Conservation (phyloP, 306 rosid genomes). For the Fagus crenata region DNA sequence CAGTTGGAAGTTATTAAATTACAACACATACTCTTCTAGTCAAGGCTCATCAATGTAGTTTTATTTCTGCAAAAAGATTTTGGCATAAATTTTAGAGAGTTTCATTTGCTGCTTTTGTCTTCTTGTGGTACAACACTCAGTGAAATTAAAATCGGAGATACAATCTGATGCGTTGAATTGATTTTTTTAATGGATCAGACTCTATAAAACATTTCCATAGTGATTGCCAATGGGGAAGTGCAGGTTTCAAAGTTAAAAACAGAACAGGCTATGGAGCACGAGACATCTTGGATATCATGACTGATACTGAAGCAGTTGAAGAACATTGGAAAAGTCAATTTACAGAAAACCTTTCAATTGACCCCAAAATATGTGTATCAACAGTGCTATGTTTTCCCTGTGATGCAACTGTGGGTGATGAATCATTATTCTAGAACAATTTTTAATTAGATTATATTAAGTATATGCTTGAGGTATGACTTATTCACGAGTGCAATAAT, state of each 20-base stretch:
- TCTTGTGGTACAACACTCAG: conserved; percentile 62
- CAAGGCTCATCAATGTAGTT: conserved; percentile 39
- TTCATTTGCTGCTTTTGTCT: conserved; percentile 59
- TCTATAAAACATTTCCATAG: conserved; percentile 31
- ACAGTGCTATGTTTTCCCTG: no score
- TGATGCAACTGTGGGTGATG: no score
- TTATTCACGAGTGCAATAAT: no score
- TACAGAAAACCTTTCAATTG: conserved; percentile 41
- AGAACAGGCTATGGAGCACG: conserved; percentile 24
- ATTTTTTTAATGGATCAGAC: conserved; percentile 43
- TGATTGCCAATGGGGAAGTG: conserved; percentile 54
- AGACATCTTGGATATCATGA: conserved; percentile 4
- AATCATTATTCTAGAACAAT: no score
- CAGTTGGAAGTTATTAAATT: conserved; percentile 65
- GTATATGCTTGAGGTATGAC: no score
- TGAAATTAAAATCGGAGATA: conserved; percentile 55
- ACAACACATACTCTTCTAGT: conserved; percentile 42
- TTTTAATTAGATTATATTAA: no score
- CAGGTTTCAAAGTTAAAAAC: conserved; percentile 40
- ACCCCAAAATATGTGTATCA: no score
- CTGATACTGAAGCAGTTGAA: conserved; percentile 51
- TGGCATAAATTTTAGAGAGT: conserved; percentile 54
- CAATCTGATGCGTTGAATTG: conserved; percentile 61
- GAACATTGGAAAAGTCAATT: conserved; percentile 51
- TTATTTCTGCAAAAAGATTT: conserved; percentile 36